These are phyloP conservation scores for Lyophyllum atratum DNA, from an alignment of 768 basidiomycete genomes.

Conservation along the genomic window DNA sequence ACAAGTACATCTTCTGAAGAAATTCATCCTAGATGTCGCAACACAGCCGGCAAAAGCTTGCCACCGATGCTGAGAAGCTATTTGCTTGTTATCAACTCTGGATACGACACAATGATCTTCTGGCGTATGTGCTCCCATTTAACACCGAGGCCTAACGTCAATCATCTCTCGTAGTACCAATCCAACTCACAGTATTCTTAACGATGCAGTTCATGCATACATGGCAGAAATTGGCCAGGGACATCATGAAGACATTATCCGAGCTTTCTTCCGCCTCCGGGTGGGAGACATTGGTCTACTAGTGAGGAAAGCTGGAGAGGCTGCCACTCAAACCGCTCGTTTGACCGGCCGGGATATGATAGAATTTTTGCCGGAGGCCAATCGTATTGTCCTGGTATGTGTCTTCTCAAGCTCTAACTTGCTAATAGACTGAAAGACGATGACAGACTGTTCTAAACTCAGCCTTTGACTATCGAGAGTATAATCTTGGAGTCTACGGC, in stretches of 20 bases:
- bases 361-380: slow-evolving; percentile 63
- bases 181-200: slow-evolving; percentile 61
- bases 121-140: slow-evolving; percentile 41
- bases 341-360: slow-evolving; percentile 45
- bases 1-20: not conserved
- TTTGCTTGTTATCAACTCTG: slow-evolving; percentile 82
- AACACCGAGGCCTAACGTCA: not conserved
- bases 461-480: slow-evolving; percentile 72
- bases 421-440: slow-evolving; percentile 4
- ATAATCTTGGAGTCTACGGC: slow-evolving; percentile 76
- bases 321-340: slow-evolving; percentile 44
- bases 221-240: slow-evolving; percentile 61
- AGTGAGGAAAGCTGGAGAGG: slow-evolving; percentile 58
- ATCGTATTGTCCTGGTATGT: slow-evolving; percentile 67
- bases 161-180: slow-evolving; percentile 41
- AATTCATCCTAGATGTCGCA: slow-evolving; percentile 69
- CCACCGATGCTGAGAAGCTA: slow-evolving; percentile 84
- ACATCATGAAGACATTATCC: slow-evolving; percentile 72
- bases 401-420: not conserved
- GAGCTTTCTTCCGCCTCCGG: slow-evolving; percentile 81
- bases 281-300: slow-evolving; percentile 67
- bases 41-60: slow-evolving; percentile 70
- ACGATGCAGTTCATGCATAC: slow-evolving; percentile 68
- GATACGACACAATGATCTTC: slow-evolving; percentile 69
- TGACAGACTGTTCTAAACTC: slow-evolving; percentile 70